Evolutionary conservation across 106 monocot genomes (phyloP).

Genomic region (Dendrobium huoshanense): DNA sequence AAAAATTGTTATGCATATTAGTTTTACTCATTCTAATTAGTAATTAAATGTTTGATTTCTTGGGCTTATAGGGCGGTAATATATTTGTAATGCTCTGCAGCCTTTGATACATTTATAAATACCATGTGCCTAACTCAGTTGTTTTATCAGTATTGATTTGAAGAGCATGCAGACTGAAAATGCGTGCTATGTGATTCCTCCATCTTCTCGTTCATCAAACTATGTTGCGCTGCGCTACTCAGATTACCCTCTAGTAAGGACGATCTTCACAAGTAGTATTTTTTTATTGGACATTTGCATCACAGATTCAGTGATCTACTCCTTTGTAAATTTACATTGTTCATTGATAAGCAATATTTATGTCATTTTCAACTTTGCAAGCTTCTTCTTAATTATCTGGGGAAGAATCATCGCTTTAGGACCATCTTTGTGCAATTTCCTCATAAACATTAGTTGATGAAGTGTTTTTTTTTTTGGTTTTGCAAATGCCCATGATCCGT

Average conservation of each 20-base stretch:
- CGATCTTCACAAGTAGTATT: not conserved
- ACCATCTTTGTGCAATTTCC: not conserved
- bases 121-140: not conserved
- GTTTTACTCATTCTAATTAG: not conserved
- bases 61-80: not conserved
- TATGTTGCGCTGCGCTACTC: conserved; percentile 44
- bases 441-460: not conserved
- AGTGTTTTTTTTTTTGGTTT: not conserved
- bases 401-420: not conserved
- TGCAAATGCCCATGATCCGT: not conserved
- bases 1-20: not conserved
- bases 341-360: not conserved
- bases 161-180: conserved; percentile 59
- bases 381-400: not conserved
- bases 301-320: not conserved
- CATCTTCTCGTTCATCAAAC: conserved; percentile 38
- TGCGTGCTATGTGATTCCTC: conserved; percentile 33
- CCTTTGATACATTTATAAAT: not conserved
- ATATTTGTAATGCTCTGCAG: not conserved
- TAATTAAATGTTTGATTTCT: not conserved
- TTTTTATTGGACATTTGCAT: not conserved
- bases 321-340: not conserved
- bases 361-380: not conserved
- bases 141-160: conserved; percentile 50
- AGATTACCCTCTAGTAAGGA: conserved; percentile 28